Evolutionary conservation across 192 early-diverging fungal species (phyloP), one percentile per base, ranked within the genome.

Genomic region (Coemansia sp.): DNA sequence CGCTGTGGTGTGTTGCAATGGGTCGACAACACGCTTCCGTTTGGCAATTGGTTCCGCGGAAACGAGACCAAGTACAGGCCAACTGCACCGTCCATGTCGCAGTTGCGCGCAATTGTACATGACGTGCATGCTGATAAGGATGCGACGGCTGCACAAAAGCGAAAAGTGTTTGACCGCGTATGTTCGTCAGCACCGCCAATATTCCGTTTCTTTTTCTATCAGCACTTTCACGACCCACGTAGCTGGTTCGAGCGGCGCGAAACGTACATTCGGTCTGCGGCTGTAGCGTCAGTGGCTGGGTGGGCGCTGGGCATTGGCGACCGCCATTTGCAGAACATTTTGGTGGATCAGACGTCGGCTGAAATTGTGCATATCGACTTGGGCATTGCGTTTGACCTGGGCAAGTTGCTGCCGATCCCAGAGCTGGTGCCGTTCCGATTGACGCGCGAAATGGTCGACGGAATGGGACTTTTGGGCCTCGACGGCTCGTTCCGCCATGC

Each of bases 361-460:
- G 94, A 95, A 54, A 60, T 96, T 11, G 87, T 98, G 36, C 96
- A 98, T 71, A 98, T 98, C 42, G 96, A 98, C 70, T 86, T 96
- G 44, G 96, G 95, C 14, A 95, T 98, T 46, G 93, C 94, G 12
- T 98, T 98, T 82, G 96, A 98, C 60, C 87, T 93, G 69, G 96
- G 96, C 15, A 92, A 89, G 71, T 71, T 90, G 22, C 74, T 98
- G 11, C 82, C 91, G 2, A 85, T 91, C 15, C 95, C 96, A 15
- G 96, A 98, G 76, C 73, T 89, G 21, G 92, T 98, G 0, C 96
- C 96, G 5, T 98, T 95, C 66, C 84, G 96, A 25, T 71, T 98
- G 51, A 96, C 94, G 4, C 84, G 88, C 37, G 93, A 98, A 61
- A 86, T 97, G 55, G 84, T 94, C 8, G 86, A 93, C 53, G 95